phyloP scores from a whole-genome alignment of 805 yeast genomes.

The Kodamaea laetipori region DNA sequence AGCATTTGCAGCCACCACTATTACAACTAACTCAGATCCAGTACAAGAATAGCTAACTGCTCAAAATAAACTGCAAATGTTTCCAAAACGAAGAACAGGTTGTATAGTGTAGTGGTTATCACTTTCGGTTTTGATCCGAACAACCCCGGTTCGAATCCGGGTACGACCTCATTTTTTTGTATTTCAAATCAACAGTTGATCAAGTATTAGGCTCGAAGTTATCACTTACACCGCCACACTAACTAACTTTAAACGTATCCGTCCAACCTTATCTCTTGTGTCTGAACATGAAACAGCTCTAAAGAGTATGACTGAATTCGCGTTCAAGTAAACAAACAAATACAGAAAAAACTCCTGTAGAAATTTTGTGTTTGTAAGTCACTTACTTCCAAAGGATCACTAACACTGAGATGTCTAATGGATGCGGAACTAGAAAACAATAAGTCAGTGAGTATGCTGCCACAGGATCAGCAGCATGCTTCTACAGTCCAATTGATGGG shows the following conservation, averaged over 20 bases:
- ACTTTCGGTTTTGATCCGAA: conserved; percentile 79
- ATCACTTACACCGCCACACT: background rate
- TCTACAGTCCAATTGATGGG: background rate
- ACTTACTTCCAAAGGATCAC: background rate
- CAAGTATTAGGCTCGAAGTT: background rate
- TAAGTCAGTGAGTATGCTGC: background rate
- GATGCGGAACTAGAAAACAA: background rate
- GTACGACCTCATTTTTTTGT: conserved; percentile 55
- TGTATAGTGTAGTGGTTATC: conserved; percentile 80
- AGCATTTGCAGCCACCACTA: too few species aligned
- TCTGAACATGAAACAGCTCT: background rate
- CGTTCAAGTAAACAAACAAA: conserved; percentile 10
- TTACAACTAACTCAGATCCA: too few species aligned
- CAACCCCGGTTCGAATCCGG: conserved; percentile 88
- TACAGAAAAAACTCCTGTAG: conserved; percentile 9
- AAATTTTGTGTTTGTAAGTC: background rate
- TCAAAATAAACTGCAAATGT: too few species aligned
- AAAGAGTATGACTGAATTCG: conserved; percentile 1
- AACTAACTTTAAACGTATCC: background rate
- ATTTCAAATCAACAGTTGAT: background rate
- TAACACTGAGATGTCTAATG: conserved; percentile 1
- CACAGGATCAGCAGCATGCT: background rate
- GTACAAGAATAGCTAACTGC: too few species aligned
- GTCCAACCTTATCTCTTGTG: background rate
- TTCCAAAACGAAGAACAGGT: conserved; percentile 28